Conservation (phyloP, 441 rosid genomes). For the Pelargonium hybrid region DNA sequence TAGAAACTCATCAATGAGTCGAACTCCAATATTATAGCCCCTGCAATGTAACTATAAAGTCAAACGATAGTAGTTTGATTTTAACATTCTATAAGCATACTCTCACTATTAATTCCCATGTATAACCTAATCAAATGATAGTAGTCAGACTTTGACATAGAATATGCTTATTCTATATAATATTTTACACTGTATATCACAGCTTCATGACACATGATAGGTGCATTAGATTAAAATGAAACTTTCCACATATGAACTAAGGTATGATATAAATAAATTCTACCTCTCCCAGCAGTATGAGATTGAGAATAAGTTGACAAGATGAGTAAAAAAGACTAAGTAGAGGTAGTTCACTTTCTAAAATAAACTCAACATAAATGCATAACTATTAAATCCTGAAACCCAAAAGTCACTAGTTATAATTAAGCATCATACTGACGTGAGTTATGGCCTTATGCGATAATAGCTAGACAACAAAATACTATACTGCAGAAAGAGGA, state of each 20-base stretch:
- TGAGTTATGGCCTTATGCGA: too few species aligned
- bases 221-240: too few species aligned
- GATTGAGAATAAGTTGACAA: background rate
- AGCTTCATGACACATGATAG: background rate
- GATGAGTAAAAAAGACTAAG: background rate
- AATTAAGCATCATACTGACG: too few species aligned
- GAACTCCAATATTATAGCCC: conserved; percentile 91
- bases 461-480: too few species aligned
- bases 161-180: background rate
- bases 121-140: background rate
- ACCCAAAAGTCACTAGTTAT: too few species aligned
- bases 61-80: background rate
- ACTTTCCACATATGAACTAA: too few species aligned
- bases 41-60: conserved; percentile 27
- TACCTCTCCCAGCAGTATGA: background rate
- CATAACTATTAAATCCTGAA: too few species aligned
- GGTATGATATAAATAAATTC: background rate
- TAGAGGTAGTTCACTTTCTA: background rate
- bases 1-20: conserved; percentile 78
- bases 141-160: background rate
- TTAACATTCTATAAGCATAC: background rate
- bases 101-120: background rate
- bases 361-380: background rate
- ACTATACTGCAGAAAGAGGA: too few species aligned
- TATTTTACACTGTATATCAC: background rate